Conservation (phyloP, 2,329 filamentous ascomycete genomes). For the Trichoderma oligosporum region DNA sequence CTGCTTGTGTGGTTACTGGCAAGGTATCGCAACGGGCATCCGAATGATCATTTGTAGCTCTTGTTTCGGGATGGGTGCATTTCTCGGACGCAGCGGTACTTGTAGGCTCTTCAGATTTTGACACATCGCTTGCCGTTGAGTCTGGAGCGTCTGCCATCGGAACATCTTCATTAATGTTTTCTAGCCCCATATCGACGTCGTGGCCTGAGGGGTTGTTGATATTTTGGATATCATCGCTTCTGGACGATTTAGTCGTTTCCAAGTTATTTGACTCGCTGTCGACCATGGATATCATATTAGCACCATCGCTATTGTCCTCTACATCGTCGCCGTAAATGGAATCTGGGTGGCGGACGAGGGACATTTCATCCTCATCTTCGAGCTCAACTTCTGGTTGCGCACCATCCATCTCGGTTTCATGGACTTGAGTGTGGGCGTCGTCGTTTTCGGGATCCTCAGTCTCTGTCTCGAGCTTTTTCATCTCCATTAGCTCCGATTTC, state of each 20-base stretch:
- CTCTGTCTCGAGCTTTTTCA: slow-evolving; percentile 41
- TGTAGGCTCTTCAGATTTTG: slow-evolving; percentile 1
- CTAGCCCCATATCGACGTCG: not conserved
- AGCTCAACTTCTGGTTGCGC: not conserved
- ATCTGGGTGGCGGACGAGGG: slow-evolving; percentile 33
- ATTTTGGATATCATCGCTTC: not conserved
- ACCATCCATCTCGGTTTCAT: slow-evolving; percentile 22
- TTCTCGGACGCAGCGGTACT: slow-evolving; percentile 22
- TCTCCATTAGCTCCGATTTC: slow-evolving; percentile 53
- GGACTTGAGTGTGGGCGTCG: slow-evolving; percentile 27
- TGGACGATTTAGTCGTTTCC: not conserved
- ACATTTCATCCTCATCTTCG: slow-evolving; percentile 35
- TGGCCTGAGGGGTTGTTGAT: not conserved
- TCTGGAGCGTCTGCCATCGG: not conserved
- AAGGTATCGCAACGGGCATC: slow-evolving; percentile 34
- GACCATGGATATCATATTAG: not conserved
- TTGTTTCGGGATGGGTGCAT: slow-evolving; percentile 41
- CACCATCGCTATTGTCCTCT: not conserved
- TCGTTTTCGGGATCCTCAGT: slow-evolving; percentile 20
- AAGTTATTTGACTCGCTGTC: not conserved
- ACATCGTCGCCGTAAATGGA: slow-evolving; percentile 20
- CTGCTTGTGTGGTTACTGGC: slow-evolving; percentile 33
- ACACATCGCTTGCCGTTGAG: not conserved
- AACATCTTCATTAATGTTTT: slow-evolving; percentile 4
- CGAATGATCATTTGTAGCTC: slow-evolving; percentile 40